Percentiles rank a stretch among this genome's conserved stretches.
phyloP scores from a whole-genome alignment of 352 stramenopile genomes.

The Blastocystis sp. region DNA sequence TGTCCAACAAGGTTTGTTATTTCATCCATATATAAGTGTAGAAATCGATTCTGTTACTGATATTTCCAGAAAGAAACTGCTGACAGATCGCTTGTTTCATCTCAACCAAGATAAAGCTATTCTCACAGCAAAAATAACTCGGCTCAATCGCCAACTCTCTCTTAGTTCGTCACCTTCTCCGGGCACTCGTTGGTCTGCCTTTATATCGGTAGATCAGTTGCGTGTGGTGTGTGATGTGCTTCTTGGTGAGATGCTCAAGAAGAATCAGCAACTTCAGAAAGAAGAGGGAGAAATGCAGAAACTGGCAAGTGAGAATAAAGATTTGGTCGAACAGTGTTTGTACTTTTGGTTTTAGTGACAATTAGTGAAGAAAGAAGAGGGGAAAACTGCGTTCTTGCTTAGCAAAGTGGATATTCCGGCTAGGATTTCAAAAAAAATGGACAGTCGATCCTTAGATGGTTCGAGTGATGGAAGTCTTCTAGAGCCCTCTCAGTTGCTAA shows the following conservation, averaged over 20 bases:
- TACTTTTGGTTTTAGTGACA: background rate
- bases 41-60: background rate
- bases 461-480: background rate
- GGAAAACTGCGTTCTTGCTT: slow-evolving; percentile 12
- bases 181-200: background rate
- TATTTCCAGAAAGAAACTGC: background rate
- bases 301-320: background rate
- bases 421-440: background rate
- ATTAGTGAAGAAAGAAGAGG: background rate
- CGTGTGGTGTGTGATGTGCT: slow-evolving; percentile 10
- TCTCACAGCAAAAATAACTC: background rate
- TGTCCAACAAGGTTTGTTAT: background rate
- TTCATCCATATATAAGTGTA: background rate
- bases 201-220: background rate
- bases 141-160: background rate
- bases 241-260: background rate
- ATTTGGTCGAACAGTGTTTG: background rate
- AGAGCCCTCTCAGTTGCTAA: background rate
- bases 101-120: background rate
- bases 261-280: background rate
- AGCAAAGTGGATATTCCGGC: background rate
- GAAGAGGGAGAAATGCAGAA: background rate
- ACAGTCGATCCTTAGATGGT: background rate
- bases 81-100: background rate
- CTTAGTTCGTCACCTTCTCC: background rate